These are phyloP conservation scores for Lichtheimia hyalospora DNA, from an alignment of 371 early-diverging fungal genomes.

Conservation along the genomic window DNA sequence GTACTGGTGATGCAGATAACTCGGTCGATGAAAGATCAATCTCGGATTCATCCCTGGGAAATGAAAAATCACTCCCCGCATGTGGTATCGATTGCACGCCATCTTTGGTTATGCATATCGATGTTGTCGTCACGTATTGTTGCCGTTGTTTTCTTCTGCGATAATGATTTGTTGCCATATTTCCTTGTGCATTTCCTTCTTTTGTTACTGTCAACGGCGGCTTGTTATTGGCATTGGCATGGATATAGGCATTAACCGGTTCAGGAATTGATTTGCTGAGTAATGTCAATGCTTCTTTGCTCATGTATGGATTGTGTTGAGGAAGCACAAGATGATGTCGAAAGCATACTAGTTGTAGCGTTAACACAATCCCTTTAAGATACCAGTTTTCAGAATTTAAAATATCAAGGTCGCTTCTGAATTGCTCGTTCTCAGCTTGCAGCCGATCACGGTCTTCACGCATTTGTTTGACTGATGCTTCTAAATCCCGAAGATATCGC, in stretches of 20 bases:
- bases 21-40: background rate
- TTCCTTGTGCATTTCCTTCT: no score
- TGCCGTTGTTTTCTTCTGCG: constrained; percentile 10
- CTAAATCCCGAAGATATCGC: constrained; percentile 65
- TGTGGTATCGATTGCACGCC: constrained; percentile 14
- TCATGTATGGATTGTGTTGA: constrained; percentile 40
- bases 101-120: constrained; percentile 34
- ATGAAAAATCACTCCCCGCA: background rate
- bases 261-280: constrained; percentile 37
- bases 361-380: constrained; percentile 51
- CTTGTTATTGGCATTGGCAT: constrained; percentile 42
- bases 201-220: constrained; percentile 11
- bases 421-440: constrained; percentile 48
- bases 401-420: constrained; percentile 50
- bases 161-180: no score
- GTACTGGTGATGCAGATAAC: background rate
- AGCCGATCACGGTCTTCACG: constrained; percentile 51
- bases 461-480: constrained; percentile 62
- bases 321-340: constrained; percentile 42
- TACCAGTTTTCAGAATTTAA: constrained; percentile 65
- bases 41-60: background rate
- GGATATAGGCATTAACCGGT: constrained; percentile 34
- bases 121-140: constrained; percentile 26
- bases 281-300: constrained; percentile 30
- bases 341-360: constrained; percentile 50